These are phyloP conservation scores for Micractinium conductrix DNA, from an alignment of 139 green algal genomes.

Conservation along the genomic window DNA sequence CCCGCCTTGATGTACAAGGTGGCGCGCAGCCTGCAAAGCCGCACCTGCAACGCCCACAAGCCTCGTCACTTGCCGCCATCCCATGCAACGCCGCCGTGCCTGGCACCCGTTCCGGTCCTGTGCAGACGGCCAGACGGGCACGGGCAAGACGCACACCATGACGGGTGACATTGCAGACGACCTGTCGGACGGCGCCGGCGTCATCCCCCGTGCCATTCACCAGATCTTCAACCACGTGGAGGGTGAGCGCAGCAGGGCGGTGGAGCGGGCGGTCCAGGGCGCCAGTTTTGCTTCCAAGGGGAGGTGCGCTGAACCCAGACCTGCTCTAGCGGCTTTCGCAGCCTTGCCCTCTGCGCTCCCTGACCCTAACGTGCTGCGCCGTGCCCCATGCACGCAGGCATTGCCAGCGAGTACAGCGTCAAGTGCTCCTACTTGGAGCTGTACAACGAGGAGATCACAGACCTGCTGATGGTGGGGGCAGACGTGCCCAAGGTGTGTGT, in stretches of 20 bases:
- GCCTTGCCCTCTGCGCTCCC: background rate
- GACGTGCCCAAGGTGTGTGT: slow-evolving; percentile 42
- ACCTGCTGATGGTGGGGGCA: slow-evolving; percentile 82
- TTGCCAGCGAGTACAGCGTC: slow-evolving; percentile 66
- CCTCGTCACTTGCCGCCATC: too few relatives aligned
- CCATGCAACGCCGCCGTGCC: too few relatives aligned
- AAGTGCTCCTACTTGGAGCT: slow-evolving; percentile 95
- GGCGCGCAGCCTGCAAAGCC: too few relatives aligned
- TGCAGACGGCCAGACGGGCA: slow-evolving; percentile 86
- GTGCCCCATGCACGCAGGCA: background rate
- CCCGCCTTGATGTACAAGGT: too few relatives aligned
- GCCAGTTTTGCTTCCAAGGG: background rate
- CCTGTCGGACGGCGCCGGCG: slow-evolving; percentile 76
- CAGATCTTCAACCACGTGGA: slow-evolving; percentile 96
- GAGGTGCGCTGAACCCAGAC: too few relatives aligned
- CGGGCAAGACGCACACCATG: slow-evolving; percentile 99
- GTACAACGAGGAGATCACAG: slow-evolving; percentile 99
- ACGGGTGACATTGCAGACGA: slow-evolving; percentile 72
- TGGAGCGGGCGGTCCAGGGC: background rate
- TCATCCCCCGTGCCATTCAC: slow-evolving; percentile 95
- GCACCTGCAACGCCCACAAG: too few relatives aligned
- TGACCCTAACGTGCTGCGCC: background rate
- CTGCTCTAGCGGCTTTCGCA: background rate
- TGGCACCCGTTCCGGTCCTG: background rate
- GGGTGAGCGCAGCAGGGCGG: slow-evolving; percentile 39